Evolutionary conservation across 306 rosid species (phyloP).

Genomic region (Calophaca sinica): DNA sequence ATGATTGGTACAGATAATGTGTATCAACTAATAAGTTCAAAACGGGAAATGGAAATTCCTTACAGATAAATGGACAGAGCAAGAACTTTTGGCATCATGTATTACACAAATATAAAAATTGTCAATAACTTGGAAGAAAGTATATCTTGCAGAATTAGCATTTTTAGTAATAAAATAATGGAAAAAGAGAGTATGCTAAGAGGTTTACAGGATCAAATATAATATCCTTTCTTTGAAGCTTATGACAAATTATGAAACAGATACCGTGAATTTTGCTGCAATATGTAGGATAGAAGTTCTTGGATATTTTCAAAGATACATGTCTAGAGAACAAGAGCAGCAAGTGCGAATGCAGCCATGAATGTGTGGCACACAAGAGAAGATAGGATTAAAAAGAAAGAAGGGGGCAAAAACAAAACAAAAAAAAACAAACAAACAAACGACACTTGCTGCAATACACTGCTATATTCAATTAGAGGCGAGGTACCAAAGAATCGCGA

Average conservation of each 20-base stretch:
- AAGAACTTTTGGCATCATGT: slow-evolving; percentile 2
- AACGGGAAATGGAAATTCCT: not conserved
- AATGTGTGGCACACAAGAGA: not conserved
- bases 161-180: slow-evolving; percentile 2
- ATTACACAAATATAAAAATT: slow-evolving; percentile 10
- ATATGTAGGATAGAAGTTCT: not conserved
- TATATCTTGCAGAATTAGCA: not conserved
- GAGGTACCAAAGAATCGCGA: not conserved
- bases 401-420: not conserved
- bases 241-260: not conserved
- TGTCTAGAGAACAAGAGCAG: slow-evolving; percentile 6
- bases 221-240: slow-evolving; percentile 6
- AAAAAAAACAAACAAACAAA: not conserved
- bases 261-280: not conserved
- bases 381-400: not conserved
- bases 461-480: not conserved
- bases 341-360: not conserved
- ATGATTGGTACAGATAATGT: slow-evolving; percentile 23
- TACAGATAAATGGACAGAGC: not conserved
- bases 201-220: not conserved
- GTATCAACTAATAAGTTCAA: not conserved
- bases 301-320: slow-evolving; percentile 7
- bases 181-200: not conserved
- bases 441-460: not conserved
- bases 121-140: slow-evolving; percentile 1